phyloP scores from a whole-genome alignment of 2,329 filamentous ascomycete genomes.

The Pestalotiopsis fici region DNA sequence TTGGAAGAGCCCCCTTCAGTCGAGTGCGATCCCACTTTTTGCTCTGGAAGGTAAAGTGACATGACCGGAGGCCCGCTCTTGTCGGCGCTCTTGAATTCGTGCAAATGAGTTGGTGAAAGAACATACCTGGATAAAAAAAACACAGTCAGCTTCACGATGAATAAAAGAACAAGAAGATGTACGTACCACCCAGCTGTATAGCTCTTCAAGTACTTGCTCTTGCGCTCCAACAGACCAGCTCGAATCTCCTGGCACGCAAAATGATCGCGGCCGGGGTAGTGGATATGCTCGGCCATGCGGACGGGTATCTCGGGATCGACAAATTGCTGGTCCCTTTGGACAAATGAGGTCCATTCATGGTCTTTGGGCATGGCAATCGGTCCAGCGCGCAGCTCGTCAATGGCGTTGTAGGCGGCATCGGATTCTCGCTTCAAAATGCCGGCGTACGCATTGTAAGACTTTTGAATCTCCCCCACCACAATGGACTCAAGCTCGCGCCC shows the following conservation, averaged over 20 bases:
- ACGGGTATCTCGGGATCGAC: slow-evolving; percentile 82
- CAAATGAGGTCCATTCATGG: slow-evolving; percentile 84
- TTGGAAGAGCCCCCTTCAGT: slow-evolving; percentile 81
- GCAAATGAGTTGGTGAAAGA: slow-evolving; percentile 91
- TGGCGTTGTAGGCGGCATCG: slow-evolving; percentile 74
- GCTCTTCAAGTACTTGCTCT: slow-evolving; percentile 98
- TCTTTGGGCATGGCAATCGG: slow-evolving; percentile 94
- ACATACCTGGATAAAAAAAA: slow-evolving; percentile 70
- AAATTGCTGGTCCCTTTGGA: slow-evolving; percentile 80
- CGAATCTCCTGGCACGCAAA: slow-evolving; percentile 81
- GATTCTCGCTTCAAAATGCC: slow-evolving; percentile 90
- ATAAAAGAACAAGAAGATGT: background rate
- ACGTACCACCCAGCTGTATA: slow-evolving; percentile 92
- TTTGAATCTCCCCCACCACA: slow-evolving; percentile 95
- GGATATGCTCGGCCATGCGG: slow-evolving; percentile 77
- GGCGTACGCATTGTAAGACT: slow-evolving; percentile 92
- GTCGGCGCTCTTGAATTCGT: slow-evolving; percentile 99
- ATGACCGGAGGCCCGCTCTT: slow-evolving; percentile 90
- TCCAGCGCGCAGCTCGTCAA: slow-evolving; percentile 80
- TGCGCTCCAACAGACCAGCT: slow-evolving; percentile 89
- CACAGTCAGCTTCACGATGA: slow-evolving; percentile 18
- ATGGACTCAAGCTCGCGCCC: slow-evolving; percentile 95
- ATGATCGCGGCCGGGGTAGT: slow-evolving; percentile 89
- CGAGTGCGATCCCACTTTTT: slow-evolving; percentile 93
- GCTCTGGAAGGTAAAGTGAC: slow-evolving; percentile 92